A percentile compares a stretch with the other conserved stretches of the same genome.
Evolutionary conservation across 805 yeast species (phyloP).

Genomic region (Dipodascopsis uninucleata): DNA sequence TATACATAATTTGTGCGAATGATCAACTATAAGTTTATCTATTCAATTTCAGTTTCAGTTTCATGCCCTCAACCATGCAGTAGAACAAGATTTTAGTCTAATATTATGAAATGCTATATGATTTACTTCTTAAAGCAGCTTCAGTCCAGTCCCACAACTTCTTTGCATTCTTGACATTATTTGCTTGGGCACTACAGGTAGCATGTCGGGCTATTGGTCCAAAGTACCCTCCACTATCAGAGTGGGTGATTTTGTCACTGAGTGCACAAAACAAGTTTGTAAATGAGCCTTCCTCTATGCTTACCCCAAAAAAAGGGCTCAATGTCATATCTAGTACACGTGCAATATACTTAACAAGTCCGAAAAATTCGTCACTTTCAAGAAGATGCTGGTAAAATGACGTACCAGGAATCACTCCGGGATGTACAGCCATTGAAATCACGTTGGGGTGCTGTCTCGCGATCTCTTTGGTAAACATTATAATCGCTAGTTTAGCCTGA

Average conservation of each 20-base stretch:
- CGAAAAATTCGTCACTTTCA: constrained; percentile 5
- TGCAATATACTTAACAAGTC: constrained; percentile 1
- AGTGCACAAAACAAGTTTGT: constrained; percentile 20
- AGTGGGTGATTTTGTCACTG: constrained; percentile 8
- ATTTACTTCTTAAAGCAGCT: too few relatives aligned
- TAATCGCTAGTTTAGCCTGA: constrained; percentile 24
- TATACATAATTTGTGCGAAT: too few relatives aligned
- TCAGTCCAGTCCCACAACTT: constrained; percentile 23
- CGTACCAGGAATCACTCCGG: constrained; percentile 24
- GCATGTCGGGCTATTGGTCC: constrained; percentile 16
- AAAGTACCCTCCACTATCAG: constrained; percentile 20
- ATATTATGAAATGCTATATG: too few relatives aligned
- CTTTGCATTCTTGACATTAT: constrained; percentile 8
- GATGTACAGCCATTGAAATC: constrained; percentile 22
- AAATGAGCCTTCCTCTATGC: constrained; percentile 18
- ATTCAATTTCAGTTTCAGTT: too few relatives aligned
- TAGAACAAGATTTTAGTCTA: too few relatives aligned
- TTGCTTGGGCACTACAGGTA: constrained; percentile 2
- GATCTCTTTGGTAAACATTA: constrained; percentile 19
- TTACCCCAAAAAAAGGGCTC: constrained; percentile 6
- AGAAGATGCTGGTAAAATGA: constrained; percentile 8
- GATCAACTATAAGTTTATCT: too few relatives aligned
- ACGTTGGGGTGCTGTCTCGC: constrained; percentile 21
- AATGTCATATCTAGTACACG: not conserved
- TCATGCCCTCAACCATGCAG: too few relatives aligned